Evolutionary conservation across 495 filamentous ascomycete species (phyloP).

Genomic region (Pyronema omphalodes): DNA sequence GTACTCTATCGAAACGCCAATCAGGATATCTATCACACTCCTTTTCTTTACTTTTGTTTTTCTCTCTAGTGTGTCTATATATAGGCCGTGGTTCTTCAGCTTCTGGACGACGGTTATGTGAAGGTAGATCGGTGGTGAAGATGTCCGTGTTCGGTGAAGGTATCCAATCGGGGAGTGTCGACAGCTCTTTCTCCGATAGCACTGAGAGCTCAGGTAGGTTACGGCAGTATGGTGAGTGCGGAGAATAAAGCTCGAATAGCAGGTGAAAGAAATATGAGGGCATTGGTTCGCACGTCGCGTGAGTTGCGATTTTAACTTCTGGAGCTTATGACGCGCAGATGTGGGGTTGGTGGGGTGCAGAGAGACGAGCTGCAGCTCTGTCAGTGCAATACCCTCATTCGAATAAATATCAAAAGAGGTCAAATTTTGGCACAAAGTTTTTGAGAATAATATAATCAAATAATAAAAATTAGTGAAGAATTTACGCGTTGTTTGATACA

Average conservation of each 20-base stretch:
- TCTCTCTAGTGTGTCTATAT: not conserved
- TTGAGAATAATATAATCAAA: not conserved
- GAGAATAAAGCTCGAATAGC: slow-evolving; percentile 60
- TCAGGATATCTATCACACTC: slow-evolving; percentile 26
- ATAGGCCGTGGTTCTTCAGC: not conserved
- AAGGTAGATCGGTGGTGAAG: slow-evolving; percentile 29
- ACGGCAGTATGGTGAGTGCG: slow-evolving; percentile 29
- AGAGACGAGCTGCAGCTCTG: too few relatives aligned
- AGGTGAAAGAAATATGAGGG: slow-evolving; percentile 86
- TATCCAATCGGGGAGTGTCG: slow-evolving; percentile 21
- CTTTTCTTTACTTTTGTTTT: slow-evolving; percentile 13
- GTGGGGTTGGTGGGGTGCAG: not conserved
- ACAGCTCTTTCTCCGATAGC: slow-evolving; percentile 5
- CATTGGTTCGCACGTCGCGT: slow-evolving; percentile 27
- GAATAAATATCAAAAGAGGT: too few relatives aligned
- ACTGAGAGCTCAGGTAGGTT: slow-evolving; percentile 28
- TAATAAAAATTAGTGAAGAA: not conserved
- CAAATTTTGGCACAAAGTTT: too few relatives aligned
- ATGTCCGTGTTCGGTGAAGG: slow-evolving; percentile 31
- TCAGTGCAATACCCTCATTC: too few relatives aligned
- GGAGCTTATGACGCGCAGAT: not conserved
- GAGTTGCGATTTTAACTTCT: not conserved
- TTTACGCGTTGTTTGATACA: not conserved
- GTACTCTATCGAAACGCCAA: slow-evolving; percentile 44
- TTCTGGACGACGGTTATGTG: not conserved